These are phyloP conservation scores for Leccinum incarnatum DNA, from an alignment of 768 basidiomycete genomes.

Conservation along the genomic window DNA sequence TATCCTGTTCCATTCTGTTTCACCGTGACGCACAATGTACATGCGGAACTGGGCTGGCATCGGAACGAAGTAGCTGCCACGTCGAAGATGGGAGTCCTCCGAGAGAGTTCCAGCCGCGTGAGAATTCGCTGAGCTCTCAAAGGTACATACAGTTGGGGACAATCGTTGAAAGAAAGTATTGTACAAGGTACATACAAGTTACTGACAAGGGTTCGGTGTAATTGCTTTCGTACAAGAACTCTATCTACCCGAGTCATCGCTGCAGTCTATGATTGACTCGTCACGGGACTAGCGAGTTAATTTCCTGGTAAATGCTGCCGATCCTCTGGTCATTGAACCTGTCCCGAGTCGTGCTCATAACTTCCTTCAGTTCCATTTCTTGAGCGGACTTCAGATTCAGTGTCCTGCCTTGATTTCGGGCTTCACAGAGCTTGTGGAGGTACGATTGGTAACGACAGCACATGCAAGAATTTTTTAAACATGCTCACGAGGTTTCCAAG, in stretches of 20 bases:
- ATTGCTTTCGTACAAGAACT: neutral
- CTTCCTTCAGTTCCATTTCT: constrained; percentile 38
- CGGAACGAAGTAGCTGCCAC: neutral
- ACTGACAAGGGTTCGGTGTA: neutral
- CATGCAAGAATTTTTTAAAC: neutral
- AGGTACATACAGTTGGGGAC: too few relatives aligned
- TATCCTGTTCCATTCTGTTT: constrained; percentile 66
- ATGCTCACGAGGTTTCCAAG: constrained; percentile 67
- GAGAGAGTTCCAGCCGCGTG: neutral
- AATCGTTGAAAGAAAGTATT: neutral
- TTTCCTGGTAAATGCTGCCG: constrained; percentile 47
- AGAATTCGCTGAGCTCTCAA: neutral
- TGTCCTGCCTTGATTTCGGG: constrained; percentile 36
- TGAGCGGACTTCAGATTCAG: constrained; percentile 38
- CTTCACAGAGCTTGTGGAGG: constrained; percentile 45
- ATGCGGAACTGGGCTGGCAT: constrained; percentile 42
- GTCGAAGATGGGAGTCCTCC: neutral
- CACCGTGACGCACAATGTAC: constrained; percentile 75
- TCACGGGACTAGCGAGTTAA: constrained; percentile 37
- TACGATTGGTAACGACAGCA: constrained; percentile 1
- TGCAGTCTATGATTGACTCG: neutral
- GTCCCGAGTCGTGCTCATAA: constrained; percentile 38
- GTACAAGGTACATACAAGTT: neutral
- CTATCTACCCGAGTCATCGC: neutral
- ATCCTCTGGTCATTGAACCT: constrained; percentile 62